These are phyloP conservation scores for Aureobasidium subglaciale DNA, from an alignment of 2,329 filamentous ascomycete species.

Conservation along the genomic window DNA sequence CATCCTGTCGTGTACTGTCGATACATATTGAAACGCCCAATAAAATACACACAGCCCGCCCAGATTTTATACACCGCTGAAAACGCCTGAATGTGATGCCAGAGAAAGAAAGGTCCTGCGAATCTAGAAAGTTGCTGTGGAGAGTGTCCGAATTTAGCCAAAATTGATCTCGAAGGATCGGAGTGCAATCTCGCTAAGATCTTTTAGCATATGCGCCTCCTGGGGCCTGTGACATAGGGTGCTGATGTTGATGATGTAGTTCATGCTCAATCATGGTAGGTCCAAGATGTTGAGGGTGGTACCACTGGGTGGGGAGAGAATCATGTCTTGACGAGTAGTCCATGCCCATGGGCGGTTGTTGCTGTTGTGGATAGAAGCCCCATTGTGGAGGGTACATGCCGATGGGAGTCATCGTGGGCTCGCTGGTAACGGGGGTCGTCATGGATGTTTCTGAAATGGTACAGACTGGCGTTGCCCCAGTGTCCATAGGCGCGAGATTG, in stretches of 20 bases:
- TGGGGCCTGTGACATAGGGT: slow-evolving; percentile 10
- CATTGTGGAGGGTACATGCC: slow-evolving; percentile 15
- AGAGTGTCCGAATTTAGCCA: neutral
- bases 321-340: slow-evolving; percentile 12
- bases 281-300: slow-evolving; percentile 9
- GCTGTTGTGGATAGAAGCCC: slow-evolving; percentile 5
- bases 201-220: slow-evolving; percentile 9
- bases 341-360: slow-evolving; percentile 6
- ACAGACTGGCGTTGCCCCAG: neutral
- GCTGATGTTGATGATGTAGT: slow-evolving; percentile 12
- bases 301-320: slow-evolving; percentile 11
- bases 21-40: slow-evolving; percentile 3
- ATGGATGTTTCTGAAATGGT: neutral
- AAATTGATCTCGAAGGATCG: neutral
- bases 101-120: neutral
- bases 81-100: neutral
- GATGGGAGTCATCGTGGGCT: slow-evolving; percentile 2
- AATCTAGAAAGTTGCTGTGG: neutral
- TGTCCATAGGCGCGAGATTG: neutral
- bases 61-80: slow-evolving; percentile 1
- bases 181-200: neutral
- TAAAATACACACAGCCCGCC: neutral
- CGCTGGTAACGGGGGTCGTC: neutral
- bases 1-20: slow-evolving; percentile 1
- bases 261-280: slow-evolving; percentile 1